Conservation (phyloP, 2,329 filamentous ascomycete genomes). For the Pyrenophora tritici-repentis region DNA sequence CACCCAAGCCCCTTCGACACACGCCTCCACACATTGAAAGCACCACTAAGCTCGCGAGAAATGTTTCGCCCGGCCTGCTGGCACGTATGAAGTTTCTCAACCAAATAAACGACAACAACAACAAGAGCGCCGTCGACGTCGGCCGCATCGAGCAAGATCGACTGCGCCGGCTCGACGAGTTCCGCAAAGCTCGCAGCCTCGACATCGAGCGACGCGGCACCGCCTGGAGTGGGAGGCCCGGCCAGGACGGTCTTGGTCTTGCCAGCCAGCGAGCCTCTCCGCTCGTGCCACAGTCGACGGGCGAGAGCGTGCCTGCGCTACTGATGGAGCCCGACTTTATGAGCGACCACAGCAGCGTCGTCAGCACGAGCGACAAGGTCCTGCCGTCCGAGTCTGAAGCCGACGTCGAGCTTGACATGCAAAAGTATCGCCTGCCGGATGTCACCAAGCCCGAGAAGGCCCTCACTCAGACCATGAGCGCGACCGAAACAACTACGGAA, state of each 20-base stretch:
- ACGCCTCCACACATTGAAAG: conserved; percentile 27
- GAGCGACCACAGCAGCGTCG: conserved; percentile 54
- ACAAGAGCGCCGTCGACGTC: conserved; percentile 48
- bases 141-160: conserved; percentile 74
- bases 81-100: conserved; percentile 52
- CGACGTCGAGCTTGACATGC: conserved; percentile 58
- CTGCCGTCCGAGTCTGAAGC: conserved; percentile 58
- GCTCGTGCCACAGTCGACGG: conserved; percentile 42
- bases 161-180: conserved; percentile 70
- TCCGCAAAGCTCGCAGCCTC: conserved; percentile 61
- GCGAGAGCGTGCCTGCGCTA: conserved; percentile 44
- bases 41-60: conserved; percentile 44
- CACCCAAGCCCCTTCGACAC: conserved; percentile 17
- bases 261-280: conserved; percentile 13
- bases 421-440: conserved; percentile 76
- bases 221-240: conserved; percentile 66
- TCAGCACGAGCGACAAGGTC: conserved; percentile 61
- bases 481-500: conserved; percentile 34
- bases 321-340: conserved; percentile 50
- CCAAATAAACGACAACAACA: conserved; percentile 40
- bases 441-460: conserved; percentile 66
- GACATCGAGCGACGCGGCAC: conserved; percentile 69
- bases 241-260: conserved; percentile 6
- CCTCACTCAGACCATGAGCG: conserved; percentile 48
- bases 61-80: conserved; percentile 51